phyloP scores from a whole-genome alignment of 805 yeast genomes.

The Sugiyamaella marilandica region DNA sequence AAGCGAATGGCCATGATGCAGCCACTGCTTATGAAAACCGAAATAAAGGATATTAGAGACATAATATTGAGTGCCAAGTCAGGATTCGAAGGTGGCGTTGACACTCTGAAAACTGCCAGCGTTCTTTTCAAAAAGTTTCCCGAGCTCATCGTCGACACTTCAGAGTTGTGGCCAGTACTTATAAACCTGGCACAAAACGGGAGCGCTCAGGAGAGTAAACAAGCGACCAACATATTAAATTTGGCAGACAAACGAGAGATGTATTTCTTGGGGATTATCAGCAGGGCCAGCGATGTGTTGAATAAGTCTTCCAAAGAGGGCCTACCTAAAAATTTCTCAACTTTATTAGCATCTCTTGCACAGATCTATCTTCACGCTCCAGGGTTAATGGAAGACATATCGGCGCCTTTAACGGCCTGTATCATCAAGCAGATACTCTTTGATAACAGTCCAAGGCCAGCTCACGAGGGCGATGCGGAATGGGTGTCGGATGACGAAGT shows the following conservation, averaged over 20 bases:
- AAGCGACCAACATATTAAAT: conserved; percentile 55
- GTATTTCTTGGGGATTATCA: conserved; percentile 31
- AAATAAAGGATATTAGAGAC: conserved; percentile 47
- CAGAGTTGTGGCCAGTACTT: conserved; percentile 43
- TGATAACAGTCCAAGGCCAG: conserved; percentile 37
- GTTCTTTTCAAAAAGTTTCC: conserved; percentile 52
- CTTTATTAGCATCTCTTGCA: conserved; percentile 56
- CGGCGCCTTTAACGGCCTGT: conserved; percentile 54
- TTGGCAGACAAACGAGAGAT: conserved; percentile 42
- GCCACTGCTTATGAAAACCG: conserved; percentile 63
- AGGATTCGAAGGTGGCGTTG: conserved; percentile 28
- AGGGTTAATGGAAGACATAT: conserved; percentile 44
- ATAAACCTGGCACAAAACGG: conserved; percentile 48
- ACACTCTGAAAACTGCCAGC: conserved; percentile 54
- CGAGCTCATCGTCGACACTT: conserved; percentile 43
- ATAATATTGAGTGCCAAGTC: conserved; percentile 33
- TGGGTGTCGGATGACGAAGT: conserved; percentile 46
- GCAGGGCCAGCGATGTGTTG: conserved; percentile 9
- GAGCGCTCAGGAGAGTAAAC: conserved; percentile 56
- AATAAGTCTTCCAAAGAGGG: not conserved
- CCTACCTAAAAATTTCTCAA: conserved; percentile 34
- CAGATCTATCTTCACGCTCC: conserved; percentile 53
- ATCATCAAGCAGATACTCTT: conserved; percentile 60
- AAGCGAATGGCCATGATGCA: conserved; percentile 53
- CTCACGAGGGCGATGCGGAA: conserved; percentile 29